Conservation (phyloP, 78 protist genomes). For the Dictyostelium firmibasis region DNA sequence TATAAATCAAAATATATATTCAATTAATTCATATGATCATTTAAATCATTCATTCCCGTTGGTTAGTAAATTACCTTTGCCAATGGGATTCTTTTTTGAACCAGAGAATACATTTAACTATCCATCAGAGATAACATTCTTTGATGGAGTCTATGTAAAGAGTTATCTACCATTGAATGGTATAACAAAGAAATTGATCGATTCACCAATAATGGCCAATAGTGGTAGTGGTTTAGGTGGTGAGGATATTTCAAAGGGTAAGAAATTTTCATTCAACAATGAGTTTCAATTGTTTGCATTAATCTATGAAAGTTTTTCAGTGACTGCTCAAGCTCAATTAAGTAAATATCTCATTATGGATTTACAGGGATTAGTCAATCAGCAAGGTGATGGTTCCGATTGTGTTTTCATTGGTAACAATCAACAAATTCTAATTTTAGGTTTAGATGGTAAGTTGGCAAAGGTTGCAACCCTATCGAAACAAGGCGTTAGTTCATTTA, state of each 20-base stretch:
- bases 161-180: conserved; percentile 57
- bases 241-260: conserved; percentile 42
- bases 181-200: background rate
- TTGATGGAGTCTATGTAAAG: conserved; percentile 44
- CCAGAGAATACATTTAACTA: conserved; percentile 63
- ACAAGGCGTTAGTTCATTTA: conserved; percentile 54
- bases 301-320: conserved; percentile 32
- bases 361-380: conserved; percentile 25
- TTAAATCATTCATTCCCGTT: conserved; percentile 45
- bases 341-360: conserved; percentile 52
- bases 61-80: background rate
- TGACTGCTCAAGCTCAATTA: conserved; percentile 41
- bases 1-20: conserved; percentile 53
- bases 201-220: background rate
- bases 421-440: conserved; percentile 59
- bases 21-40: conserved; percentile 43
- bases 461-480: conserved; percentile 30
- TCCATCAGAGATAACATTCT: conserved; percentile 47
- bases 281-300: conserved; percentile 50
- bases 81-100: conserved; percentile 63
- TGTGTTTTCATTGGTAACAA: background rate
- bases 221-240: background rate
- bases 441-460: conserved; percentile 65
- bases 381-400: conserved; percentile 72
- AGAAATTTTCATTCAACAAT: conserved; percentile 31